Evolutionary conservation across 192 early-diverging fungal genomes (phyloP).

Genomic region (Funneliformis mosseae): DNA sequence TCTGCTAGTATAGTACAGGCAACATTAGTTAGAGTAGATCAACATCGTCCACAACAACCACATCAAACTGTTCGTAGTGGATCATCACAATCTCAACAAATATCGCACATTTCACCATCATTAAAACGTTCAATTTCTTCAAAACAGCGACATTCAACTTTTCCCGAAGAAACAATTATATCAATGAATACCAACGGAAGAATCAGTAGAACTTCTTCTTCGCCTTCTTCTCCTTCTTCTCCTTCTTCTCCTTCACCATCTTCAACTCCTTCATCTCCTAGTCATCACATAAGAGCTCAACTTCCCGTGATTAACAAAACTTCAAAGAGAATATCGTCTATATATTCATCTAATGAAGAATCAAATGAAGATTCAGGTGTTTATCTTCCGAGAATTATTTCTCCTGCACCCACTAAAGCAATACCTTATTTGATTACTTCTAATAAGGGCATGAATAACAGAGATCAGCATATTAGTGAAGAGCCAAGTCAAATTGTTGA

Average conservation of each 20-base stretch:
- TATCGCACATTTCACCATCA: neutral
- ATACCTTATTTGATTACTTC: neutral
- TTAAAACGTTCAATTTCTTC: neutral
- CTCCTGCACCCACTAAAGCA: neutral
- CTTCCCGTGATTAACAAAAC: neutral
- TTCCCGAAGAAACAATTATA: neutral
- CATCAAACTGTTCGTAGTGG: neutral
- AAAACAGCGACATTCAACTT: neutral
- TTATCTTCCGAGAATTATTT: neutral
- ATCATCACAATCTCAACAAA: neutral
- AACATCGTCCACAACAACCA: neutral
- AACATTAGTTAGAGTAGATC: neutral
- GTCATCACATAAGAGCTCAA: neutral
- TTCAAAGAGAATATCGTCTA: neutral
- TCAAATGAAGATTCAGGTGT: neutral
- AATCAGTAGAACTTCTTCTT: neutral
- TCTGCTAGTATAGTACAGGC: neutral
- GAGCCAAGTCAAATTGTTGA: neutral
- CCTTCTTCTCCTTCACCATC: neutral
- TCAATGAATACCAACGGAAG: neutral
- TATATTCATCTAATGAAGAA: neutral
- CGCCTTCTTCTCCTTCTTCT: neutral
- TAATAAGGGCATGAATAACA: neutral
- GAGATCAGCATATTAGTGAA: neutral
- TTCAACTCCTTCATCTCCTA: neutral